Conservation (phyloP, 2,329 filamentous ascomycete species). For the Ceratocystis ficicola region DNA sequence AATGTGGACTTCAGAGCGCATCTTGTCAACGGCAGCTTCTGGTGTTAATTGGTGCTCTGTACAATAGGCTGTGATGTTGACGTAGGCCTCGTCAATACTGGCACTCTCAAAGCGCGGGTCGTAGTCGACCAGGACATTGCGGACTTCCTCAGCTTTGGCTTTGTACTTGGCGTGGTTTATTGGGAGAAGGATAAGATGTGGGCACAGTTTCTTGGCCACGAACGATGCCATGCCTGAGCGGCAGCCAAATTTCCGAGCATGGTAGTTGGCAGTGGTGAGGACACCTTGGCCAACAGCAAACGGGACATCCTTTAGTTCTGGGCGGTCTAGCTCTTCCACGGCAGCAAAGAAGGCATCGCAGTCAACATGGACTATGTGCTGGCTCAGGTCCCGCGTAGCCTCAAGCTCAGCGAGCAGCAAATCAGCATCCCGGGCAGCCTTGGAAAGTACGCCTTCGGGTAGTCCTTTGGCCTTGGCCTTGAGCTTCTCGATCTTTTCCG, state of each 20-base stretch:
- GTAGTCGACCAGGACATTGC: conserved; percentile 71
- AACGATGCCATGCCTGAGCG: conserved; percentile 93
- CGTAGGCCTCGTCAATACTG: conserved; percentile 90
- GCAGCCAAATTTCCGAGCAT: conserved; percentile 78
- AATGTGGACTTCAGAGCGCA: conserved; percentile 64
- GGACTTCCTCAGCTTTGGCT: conserved; percentile 77
- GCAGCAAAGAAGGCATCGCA: conserved; percentile 97
- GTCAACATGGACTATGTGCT: conserved; percentile 81
- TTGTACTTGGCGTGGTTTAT: conserved; percentile 85
- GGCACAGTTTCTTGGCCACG: conserved; percentile 88
- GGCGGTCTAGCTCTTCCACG: conserved; percentile 73
- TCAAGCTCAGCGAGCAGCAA: conserved; percentile 72
- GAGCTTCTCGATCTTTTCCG: conserved; percentile 73
- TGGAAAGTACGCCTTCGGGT: conserved; percentile 60
- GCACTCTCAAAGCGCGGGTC: conserved; percentile 85
- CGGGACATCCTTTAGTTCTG: conserved; percentile 72
- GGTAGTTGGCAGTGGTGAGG: conserved; percentile 66
- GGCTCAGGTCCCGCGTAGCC: conserved; percentile 62
- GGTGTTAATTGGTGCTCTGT: conserved; percentile 52
- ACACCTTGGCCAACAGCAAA: conserved; percentile 75
- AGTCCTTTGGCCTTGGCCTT: conserved; percentile 61
- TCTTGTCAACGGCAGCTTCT: conserved; percentile 60
- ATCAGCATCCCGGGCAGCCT: conserved; percentile 65
- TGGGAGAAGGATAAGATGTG: conserved; percentile 67
- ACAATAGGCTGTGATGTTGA: conserved; percentile 89